These are phyloP conservation scores for Kurtzmaniella natalensis DNA, from an alignment of 1,139 yeast genomes.

Conservation along the genomic window DNA sequence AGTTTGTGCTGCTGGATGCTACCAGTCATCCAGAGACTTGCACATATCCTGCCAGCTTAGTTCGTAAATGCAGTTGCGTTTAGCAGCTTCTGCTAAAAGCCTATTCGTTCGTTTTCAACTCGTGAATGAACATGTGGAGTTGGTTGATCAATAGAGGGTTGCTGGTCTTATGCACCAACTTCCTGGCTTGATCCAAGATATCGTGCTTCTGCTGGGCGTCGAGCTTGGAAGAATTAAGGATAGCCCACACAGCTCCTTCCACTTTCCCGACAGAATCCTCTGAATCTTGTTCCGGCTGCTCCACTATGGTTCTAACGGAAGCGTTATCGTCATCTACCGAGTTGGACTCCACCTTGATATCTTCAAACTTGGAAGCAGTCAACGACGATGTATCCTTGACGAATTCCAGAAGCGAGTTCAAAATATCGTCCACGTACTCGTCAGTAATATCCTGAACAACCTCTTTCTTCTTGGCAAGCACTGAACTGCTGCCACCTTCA, in stretches of 20 bases:
- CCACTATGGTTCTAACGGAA: conserved; percentile 1
- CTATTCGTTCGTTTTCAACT: conserved; percentile 8
- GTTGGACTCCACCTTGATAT: background rate
- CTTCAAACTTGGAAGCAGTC: conserved; percentile 27
- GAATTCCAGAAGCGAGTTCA: conserved; percentile 25
- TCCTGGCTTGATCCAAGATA: conserved; percentile 6
- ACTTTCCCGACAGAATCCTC: background rate
- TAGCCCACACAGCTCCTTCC: background rate
- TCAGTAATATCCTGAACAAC: conserved; percentile 11
- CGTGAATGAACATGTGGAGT: conserved; percentile 14
- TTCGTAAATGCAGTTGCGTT: too few relatives aligned
- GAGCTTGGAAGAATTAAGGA: conserved; percentile 1
- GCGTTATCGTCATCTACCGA: conserved; percentile 1
- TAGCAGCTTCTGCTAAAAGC: too few relatives aligned
- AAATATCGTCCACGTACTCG: conserved; percentile 21
- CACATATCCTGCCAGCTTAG: too few relatives aligned
- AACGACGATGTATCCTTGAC: conserved; percentile 18
- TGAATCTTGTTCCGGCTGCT: background rate
- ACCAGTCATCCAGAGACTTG: too few relatives aligned
- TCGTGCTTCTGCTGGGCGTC: conserved; percentile 8
- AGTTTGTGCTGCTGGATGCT: too few relatives aligned
- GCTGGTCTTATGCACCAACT: background rate
- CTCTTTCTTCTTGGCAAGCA: conserved; percentile 4
- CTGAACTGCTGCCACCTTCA: conserved; percentile 6
- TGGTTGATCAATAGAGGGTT: conserved; percentile 3